A percentile compares a stretch with the other conserved stretches of the same genome.
Evolutionary conservation across 2,329 filamentous ascomycete species (phyloP).

Genomic region (Dactylellina cionopaga): DNA sequence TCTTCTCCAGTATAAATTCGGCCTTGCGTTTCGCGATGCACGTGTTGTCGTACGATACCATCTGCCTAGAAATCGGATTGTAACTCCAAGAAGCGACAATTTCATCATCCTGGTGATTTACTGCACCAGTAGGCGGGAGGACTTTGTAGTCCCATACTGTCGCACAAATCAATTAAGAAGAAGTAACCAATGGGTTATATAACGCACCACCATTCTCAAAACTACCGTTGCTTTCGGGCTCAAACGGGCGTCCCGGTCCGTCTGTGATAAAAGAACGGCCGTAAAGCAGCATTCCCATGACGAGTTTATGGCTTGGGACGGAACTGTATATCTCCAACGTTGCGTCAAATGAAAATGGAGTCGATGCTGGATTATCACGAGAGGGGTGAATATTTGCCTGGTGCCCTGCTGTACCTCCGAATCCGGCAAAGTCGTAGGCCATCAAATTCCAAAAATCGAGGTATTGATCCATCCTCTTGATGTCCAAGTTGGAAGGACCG

Average conservation of each 20-base stretch:
- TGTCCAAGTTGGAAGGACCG: slow-evolving; percentile 66
- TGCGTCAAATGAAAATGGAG: slow-evolving; percentile 79
- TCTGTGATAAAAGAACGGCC: slow-evolving; percentile 84
- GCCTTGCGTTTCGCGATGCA: slow-evolving; percentile 75
- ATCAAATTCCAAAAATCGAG: slow-evolving; percentile 82
- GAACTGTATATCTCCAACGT: slow-evolving; percentile 79
- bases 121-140: slow-evolving; percentile 74
- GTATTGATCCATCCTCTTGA: slow-evolving; percentile 71
- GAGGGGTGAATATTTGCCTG: slow-evolving; percentile 80
- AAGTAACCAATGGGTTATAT: too few species aligned
- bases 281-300: slow-evolving; percentile 92
- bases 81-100: slow-evolving; percentile 81
- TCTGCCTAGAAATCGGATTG: slow-evolving; percentile 69
- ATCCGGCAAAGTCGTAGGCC: too few species aligned
- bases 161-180: slow-evolving; percentile 78
- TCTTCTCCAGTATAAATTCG: slow-evolving; percentile 72
- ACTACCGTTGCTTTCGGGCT: too few species aligned
- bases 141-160: slow-evolving; percentile 90
- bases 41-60: slow-evolving; percentile 83
- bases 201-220: too few species aligned
- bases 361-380: slow-evolving; percentile 68
- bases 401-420: slow-evolving; percentile 83
- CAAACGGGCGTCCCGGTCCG: too few species aligned
- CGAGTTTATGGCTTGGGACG: slow-evolving; percentile 76
- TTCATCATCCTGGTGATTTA: slow-evolving; percentile 67